Evolutionary conservation across 306 rosid genomes (phyloP), one percentile per base, ranked within the genome.

Genomic region (Hippophae tibetana): DNA sequence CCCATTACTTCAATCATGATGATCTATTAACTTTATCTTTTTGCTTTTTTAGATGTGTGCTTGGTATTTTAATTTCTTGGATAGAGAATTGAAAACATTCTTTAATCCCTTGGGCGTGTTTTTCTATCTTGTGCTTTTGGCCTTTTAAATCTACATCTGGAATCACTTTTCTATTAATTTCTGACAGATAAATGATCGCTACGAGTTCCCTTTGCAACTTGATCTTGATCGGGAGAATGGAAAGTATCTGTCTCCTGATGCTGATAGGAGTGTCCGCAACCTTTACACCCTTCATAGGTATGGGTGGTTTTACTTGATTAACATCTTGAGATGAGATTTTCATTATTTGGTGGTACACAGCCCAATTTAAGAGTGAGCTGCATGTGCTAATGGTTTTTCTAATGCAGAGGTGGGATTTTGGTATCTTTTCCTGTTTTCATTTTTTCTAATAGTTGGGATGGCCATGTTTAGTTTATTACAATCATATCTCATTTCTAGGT

Each of bases 281-380:
- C 95, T 88, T 60, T 93, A 93, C 81, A 89, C 95, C 7, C 99
- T 93, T 73, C 99, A 93, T 76, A 88, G 99, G 99, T 92, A 81
- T 63, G 10, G 3, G 38, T 31, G 38, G 38, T 31, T 31, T 31
- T 31, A 56, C 53, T 57, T 58, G 48, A 26, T 48, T 58, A 31
- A 42, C 66, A 52, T 43, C 62, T 68, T 7, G 42, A 52, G 38
- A 31, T 31, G 5, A 31, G 38, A 31, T 31, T 43, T 67, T 31
- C 27, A 12, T 46, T 23, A 51, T 11, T 42, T 5, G 57, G 2
- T 7, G 44, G 18, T 26, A 9, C 5, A 11, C 49, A 13, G 13
- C 13, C 8, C 10, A 9, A 47, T 0, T 47, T 9, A 9, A 47
- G 50, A 13, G 9, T 47, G 13, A 47, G 50, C 50, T 47, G 50